Conservation (phyloP, 805 yeast species). For the Candida sithepensis region DNA sequence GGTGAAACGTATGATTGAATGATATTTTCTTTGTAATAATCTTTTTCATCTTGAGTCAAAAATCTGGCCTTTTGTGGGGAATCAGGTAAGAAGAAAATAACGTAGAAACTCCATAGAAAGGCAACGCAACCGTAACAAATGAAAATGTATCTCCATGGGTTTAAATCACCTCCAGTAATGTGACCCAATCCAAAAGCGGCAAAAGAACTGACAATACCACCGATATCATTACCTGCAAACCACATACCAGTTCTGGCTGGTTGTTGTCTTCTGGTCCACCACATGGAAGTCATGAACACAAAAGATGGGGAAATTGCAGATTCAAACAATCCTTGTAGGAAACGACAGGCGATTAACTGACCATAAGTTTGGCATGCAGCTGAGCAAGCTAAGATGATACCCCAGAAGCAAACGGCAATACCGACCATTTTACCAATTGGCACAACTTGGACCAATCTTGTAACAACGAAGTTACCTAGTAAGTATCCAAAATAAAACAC, state of each 20-base stretch:
- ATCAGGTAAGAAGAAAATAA: conserved; percentile 37
- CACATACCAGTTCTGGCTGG: conserved; percentile 36
- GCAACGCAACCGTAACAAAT: conserved; percentile 60
- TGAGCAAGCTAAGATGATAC: conserved; percentile 54
- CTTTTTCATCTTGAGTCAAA: conserved; percentile 37
- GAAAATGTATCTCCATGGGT: conserved; percentile 61
- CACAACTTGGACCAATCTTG: conserved; percentile 46
- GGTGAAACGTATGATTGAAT: conserved; percentile 51
- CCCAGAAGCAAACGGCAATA: conserved; percentile 57
- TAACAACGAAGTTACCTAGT: conserved; percentile 49
- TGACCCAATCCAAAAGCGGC: conserved; percentile 52
- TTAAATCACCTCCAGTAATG: conserved; percentile 34
- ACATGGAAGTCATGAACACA: conserved; percentile 53
- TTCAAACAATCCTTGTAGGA: conserved; percentile 49
- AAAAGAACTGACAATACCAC: conserved; percentile 45
- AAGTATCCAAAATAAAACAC: conserved; percentile 55
- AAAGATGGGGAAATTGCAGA: conserved; percentile 55
- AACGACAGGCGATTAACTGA: conserved; percentile 46
- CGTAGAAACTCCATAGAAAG: conserved; percentile 30
- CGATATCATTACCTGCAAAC: conserved; percentile 45
- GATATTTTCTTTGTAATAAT: conserved; percentile 51
- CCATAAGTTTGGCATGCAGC: conserved; percentile 38
- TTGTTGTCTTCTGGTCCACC: conserved; percentile 49
- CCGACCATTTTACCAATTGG: conserved; percentile 54
- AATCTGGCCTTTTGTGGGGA: conserved; percentile 46